Conservation (phyloP, 1,284 basidiomycete species). For the Tilletia setariae region DNA sequence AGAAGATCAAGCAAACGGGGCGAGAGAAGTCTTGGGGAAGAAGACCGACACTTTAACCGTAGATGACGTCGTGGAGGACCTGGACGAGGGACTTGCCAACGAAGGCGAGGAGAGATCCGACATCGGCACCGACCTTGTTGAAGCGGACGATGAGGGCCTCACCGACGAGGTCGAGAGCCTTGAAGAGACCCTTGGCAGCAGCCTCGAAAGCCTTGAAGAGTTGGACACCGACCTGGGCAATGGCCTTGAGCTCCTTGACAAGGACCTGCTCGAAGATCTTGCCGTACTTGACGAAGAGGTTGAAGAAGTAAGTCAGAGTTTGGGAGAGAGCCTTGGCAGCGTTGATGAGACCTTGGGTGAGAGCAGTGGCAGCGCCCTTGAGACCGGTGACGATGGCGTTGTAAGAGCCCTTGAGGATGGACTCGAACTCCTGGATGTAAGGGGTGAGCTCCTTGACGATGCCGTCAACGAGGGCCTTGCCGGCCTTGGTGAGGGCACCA, state of each 20-base stretch:
- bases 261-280: slow-evolving; percentile 15
- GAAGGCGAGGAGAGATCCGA: slow-evolving; percentile 11
- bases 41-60: slow-evolving; percentile 9
- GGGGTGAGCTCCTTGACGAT: slow-evolving; percentile 12
- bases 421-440: slow-evolving; percentile 1
- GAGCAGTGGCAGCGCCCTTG: slow-evolving; percentile 6
- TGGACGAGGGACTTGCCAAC: slow-evolving; percentile 14
- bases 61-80: slow-evolving; percentile 16
- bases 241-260: slow-evolving; percentile 6
- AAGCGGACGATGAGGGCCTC: slow-evolving; percentile 14
- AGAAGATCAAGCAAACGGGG: too few relatives aligned
- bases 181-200: slow-evolving; percentile 17
- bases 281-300: slow-evolving; percentile 15
- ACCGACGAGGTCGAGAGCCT: slow-evolving; percentile 10
- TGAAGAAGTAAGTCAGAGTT: slow-evolving; percentile 11
- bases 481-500: slow-evolving; percentile 15
- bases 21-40: background rate
- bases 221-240: slow-evolving; percentile 11
- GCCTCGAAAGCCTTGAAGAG: slow-evolving; percentile 13
- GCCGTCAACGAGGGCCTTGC: slow-evolving; percentile 9
- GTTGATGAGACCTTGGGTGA: slow-evolving; percentile 12
- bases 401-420: background rate
- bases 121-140: slow-evolving; percentile 16
- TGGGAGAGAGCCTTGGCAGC: slow-evolving; percentile 10
- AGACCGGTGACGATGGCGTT: background rate